Evolutionary conservation across 73 alveolate genomes (phyloP).

Genomic region (Symbiodinium pilosum): DNA sequence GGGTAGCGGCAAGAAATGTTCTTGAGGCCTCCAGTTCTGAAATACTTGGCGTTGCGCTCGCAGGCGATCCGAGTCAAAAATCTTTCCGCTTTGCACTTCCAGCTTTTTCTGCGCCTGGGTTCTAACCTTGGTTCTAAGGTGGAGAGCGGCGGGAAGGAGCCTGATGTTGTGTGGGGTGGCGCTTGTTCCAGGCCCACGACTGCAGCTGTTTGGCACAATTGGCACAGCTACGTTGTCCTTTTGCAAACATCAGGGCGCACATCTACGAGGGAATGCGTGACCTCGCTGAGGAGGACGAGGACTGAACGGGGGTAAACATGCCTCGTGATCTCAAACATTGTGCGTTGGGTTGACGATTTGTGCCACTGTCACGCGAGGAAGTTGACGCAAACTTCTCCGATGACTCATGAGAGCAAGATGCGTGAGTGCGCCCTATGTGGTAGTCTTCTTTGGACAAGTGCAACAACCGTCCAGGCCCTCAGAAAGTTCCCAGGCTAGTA

Average conservation of each 20-base stretch:
- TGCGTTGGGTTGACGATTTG: too few species aligned
- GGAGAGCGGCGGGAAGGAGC: not conserved
- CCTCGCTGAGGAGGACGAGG: slow-evolving; percentile 12
- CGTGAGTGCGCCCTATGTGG: too few species aligned
- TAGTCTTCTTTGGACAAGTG: too few species aligned
- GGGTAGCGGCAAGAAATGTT: not conserved
- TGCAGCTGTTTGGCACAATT: too few species aligned
- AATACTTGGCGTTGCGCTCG: not conserved
- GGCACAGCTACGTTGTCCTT: too few species aligned
- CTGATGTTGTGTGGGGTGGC: slow-evolving; percentile 1
- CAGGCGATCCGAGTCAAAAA: not conserved
- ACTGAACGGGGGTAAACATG: not conserved
- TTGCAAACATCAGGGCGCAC: not conserved
- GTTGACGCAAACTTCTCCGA: not conserved
- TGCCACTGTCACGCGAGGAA: not conserved
- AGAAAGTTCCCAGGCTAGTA: too few species aligned
- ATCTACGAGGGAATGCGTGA: slow-evolving; percentile 8
- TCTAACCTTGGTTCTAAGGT: too few species aligned
- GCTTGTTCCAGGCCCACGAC: not conserved
- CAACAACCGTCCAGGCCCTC: too few species aligned
- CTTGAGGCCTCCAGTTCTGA: not conserved
- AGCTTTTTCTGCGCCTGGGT: too few species aligned
- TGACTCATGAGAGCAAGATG: too few species aligned
- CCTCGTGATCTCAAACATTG: too few species aligned
- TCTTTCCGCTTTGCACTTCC: not conserved